Evolutionary conservation across 805 yeast species (phyloP).

Genomic region (Deakozyma indianensis): DNA sequence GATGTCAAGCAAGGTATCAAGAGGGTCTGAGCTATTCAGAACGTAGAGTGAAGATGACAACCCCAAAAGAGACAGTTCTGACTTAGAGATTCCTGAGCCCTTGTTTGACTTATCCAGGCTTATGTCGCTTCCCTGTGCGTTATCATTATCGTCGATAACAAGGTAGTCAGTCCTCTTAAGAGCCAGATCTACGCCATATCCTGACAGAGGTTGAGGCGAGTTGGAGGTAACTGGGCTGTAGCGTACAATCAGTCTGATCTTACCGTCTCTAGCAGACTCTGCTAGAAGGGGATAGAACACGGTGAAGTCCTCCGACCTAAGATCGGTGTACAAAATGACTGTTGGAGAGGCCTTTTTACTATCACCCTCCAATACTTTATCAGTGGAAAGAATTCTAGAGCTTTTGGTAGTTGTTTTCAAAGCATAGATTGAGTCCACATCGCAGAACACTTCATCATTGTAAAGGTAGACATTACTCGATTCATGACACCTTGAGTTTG

Average conservation of each 20-base stretch:
- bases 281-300: background rate
- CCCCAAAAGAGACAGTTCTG: constrained; percentile 17
- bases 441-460: background rate
- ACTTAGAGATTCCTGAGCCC: constrained; percentile 10
- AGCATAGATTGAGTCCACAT: background rate
- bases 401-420: background rate
- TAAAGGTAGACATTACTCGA: background rate
- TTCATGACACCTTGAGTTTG: background rate
- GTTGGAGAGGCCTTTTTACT: background rate
- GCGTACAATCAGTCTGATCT: background rate
- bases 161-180: constrained; percentile 54
- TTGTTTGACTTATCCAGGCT: constrained; percentile 14
- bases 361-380: background rate
- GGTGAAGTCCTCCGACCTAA: background rate
- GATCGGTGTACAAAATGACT: background rate
- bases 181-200: constrained; percentile 55
- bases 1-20: constrained; percentile 26
- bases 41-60: constrained; percentile 23
- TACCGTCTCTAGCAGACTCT: background rate
- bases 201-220: constrained; percentile 20
- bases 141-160: constrained; percentile 38
- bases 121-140: constrained; percentile 8
- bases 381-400: background rate
- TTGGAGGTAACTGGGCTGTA: background rate
- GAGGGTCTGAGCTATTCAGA: constrained; percentile 18